Conservation (phyloP, 2,329 filamentous ascomycete genomes). For the Monilinia fructicola region DNA sequence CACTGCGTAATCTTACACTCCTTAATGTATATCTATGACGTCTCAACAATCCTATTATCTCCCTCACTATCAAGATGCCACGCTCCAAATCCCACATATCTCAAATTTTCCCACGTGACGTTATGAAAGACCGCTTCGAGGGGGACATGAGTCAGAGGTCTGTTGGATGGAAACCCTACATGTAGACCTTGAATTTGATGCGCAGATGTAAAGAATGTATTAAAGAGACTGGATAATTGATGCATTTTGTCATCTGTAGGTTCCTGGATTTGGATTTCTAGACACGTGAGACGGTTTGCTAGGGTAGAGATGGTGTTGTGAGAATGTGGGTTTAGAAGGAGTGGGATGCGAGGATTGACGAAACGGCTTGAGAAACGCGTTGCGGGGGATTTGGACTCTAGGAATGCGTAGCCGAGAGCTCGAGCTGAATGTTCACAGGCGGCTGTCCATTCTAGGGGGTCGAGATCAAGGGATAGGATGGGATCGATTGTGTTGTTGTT, state of each 20-base stretch:
- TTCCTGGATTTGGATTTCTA: conserved; percentile 61
- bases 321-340: conserved; percentile 50
- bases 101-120: conserved; percentile 59
- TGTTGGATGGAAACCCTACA: conserved; percentile 56
- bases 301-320: conserved; percentile 50
- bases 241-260: conserved; percentile 53
- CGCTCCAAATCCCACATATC: conserved; percentile 63
- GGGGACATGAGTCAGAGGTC: conserved; percentile 51
- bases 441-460: conserved; percentile 58
- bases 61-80: conserved; percentile 62
- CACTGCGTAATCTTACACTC: conserved; percentile 58
- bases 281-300: conserved; percentile 57
- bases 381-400: conserved; percentile 55
- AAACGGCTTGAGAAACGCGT: conserved; percentile 50
- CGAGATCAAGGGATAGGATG: conserved; percentile 45
- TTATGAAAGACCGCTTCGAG: conserved; percentile 63
- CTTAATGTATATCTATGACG: conserved; percentile 57
- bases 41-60: conserved; percentile 57
- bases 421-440: conserved; percentile 62
- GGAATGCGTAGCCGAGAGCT: conserved; percentile 57
- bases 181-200: conserved; percentile 62
- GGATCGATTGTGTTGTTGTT: conserved; percentile 38
- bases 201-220: conserved; percentile 57
- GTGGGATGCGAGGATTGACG: conserved; percentile 59
- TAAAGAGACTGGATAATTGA: conserved; percentile 57